Evolutionary conservation across 805 yeast genomes (phyloP).

Genomic region (Candida glaebosa): DNA sequence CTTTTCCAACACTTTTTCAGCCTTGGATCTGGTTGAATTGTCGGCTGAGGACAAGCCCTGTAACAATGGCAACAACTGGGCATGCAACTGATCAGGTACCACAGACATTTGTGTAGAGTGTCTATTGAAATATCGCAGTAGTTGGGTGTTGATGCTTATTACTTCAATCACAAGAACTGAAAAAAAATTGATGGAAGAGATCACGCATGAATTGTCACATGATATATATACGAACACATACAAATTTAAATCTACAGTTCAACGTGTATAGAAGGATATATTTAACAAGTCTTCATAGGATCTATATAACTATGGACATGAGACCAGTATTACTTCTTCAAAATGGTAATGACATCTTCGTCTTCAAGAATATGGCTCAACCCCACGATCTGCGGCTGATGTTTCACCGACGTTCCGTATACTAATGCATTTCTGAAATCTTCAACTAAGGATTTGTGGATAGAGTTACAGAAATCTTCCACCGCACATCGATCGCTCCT

Average conservation of each 20-base stretch:
- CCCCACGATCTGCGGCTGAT: constrained; percentile 96
- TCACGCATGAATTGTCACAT: background rate
- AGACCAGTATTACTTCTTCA: constrained; percentile 74
- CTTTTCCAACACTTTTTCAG: constrained; percentile 68
- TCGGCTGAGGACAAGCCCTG: constrained; percentile 70
- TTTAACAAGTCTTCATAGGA: too few relatives aligned
- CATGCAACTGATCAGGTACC: constrained; percentile 60
- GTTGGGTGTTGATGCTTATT: too few relatives aligned
- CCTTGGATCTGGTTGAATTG: constrained; percentile 68
- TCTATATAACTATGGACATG: too few relatives aligned
- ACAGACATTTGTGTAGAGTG: constrained; percentile 28
- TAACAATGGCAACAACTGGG: constrained; percentile 53
- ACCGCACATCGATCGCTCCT: constrained; percentile 79
- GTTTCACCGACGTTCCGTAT: constrained; percentile 91
- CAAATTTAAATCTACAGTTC: too few relatives aligned
- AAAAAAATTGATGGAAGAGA: constrained; percentile 2
- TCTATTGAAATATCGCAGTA: background rate
- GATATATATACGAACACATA: too few relatives aligned
- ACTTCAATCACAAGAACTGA: constrained; percentile 3
- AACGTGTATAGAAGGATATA: background rate
- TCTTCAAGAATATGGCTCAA: constrained; percentile 79
- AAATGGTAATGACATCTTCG: constrained; percentile 95
- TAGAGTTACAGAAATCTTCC: constrained; percentile 94
- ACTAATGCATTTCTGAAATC: constrained; percentile 93
- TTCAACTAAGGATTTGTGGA: constrained; percentile 90